Evolutionary conservation across 1,284 basidiomycete species (phyloP), one percentile per base, ranked within the genome.

Genomic region (Gomphus bonarii): DNA sequence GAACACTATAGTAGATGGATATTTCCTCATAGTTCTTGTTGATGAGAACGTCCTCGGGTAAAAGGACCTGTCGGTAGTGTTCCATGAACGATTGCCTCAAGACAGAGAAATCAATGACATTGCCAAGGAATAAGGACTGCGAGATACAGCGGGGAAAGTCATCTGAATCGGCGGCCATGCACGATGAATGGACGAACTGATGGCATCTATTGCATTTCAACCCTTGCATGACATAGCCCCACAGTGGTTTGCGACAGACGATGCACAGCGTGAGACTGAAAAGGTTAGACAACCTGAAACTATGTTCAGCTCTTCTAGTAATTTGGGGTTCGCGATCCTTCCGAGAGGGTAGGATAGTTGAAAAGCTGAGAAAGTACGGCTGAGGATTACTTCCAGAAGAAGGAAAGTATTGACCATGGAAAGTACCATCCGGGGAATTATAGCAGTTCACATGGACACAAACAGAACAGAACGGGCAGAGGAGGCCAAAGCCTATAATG

Each of bases 371-470:
- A 31, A 63, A 50, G 31, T 61, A 51, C 14, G 38, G 40, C 28
- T 53, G 43, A 25, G 49, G 76, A 63, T 78, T 75, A 61, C 72
- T 71, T 22, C 67, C 61, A 60, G 80, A 78, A 14, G 72, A 64
- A 14, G 68, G 65, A 58, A 75, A 66, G 62, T 85, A 85, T 59
- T 82, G 74, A 8, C 76, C 67, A 59, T 80, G 67, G 58, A 75
- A 70, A 64, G 75, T 82, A 18, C 85, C 85, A 51, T 79, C 76
- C 12, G 82, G 80, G 61, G 81, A 75, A 64, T 86, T 82, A 63
- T 87, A 88, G 68, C 85, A 88, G 63, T 82, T 81, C 60, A 85
- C 80, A 65, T 88, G 85, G 6, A 86, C 78, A 2, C 74, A 68
- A 59, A 77, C 82, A 68, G 79, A 74, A 66, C 85, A 88, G 54